phyloP scores from a whole-genome alignment of 768 basidiomycete genomes.

The Termitomyces sp. region DNA sequence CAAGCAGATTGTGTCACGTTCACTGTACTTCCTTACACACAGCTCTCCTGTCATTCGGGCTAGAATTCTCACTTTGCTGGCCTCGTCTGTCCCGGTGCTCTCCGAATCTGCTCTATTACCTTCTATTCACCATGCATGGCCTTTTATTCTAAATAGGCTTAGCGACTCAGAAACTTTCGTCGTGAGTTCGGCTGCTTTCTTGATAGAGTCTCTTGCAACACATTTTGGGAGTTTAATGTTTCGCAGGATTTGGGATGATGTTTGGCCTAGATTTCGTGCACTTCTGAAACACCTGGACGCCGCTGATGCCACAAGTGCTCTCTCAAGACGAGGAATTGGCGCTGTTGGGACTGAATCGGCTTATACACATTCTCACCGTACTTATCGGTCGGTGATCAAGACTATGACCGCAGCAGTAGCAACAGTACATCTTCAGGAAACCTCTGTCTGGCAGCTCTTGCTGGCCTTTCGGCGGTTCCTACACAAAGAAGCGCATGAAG shows the following conservation, averaged over 20 bases:
- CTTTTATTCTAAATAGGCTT: constrained; percentile 85
- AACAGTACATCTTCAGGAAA: constrained; percentile 66
- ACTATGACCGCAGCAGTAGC: constrained; percentile 66
- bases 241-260: constrained; percentile 80
- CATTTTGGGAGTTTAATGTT: constrained; percentile 85
- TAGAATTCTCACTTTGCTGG: constrained; percentile 71
- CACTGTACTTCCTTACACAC: constrained; percentile 89
- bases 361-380: constrained; percentile 75
- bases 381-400: constrained; percentile 70
- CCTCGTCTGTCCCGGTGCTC: constrained; percentile 66
- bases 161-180: constrained; percentile 72
- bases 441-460: constrained; percentile 76
- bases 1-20: constrained; percentile 81
- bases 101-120: constrained; percentile 75
- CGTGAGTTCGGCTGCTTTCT: constrained; percentile 63
- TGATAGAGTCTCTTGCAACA: constrained; percentile 66
- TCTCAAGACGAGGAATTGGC: constrained; percentile 48
- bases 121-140: constrained; percentile 86
- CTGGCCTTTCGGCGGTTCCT: constrained; percentile 76
- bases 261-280: constrained; percentile 78
- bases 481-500: constrained; percentile 56
- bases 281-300: constrained; percentile 56
- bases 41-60: constrained; percentile 81
- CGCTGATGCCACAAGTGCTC: constrained; percentile 62
- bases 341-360: constrained; percentile 60